Evolutionary conservation across 106 monocot species (phyloP).

Genomic region (Hemerocallis citrina): DNA sequence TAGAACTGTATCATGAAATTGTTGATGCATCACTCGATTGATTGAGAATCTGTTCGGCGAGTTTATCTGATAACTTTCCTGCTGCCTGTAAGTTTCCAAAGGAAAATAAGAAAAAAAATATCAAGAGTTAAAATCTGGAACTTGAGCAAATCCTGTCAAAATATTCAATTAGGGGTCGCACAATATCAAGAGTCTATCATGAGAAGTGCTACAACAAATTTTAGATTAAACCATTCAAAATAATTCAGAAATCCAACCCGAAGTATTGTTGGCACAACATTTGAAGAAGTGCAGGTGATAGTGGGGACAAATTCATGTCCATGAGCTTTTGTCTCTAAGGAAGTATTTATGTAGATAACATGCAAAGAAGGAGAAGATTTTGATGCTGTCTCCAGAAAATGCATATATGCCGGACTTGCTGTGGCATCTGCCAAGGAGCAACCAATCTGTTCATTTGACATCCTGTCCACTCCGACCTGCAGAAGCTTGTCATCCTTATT

Average conservation of each 20-base stretch:
- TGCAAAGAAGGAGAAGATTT: slow-evolving; percentile 54
- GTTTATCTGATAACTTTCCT: too few species aligned
- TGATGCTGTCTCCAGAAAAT: slow-evolving; percentile 53
- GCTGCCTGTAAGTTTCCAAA: too few species aligned
- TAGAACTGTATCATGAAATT: too few species aligned
- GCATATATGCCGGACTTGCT: slow-evolving; percentile 46
- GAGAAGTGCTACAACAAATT: too few species aligned
- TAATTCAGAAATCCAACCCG: slow-evolving; percentile 36
- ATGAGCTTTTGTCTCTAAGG: slow-evolving; percentile 72
- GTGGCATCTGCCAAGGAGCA: slow-evolving; percentile 90
- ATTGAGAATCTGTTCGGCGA: too few species aligned
- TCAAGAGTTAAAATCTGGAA: slow-evolving; percentile 63
- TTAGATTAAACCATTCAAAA: background rate
- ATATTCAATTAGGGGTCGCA: too few species aligned
- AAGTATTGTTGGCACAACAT: slow-evolving; percentile 78
- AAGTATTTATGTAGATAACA: slow-evolving; percentile 83
- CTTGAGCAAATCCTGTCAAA: slow-evolving; percentile 63
- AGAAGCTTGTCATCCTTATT: too few species aligned
- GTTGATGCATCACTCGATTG: too few species aligned
- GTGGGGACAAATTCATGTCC: slow-evolving; percentile 85
- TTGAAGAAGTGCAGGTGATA: slow-evolving; percentile 82
- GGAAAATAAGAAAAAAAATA: too few species aligned
- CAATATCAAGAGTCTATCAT: too few species aligned
- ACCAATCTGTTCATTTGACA: slow-evolving; percentile 81
- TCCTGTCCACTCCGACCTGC: slow-evolving; percentile 84